Evolutionary conservation across 345 rosid genomes (phyloP).

Genomic region (Schrenkiella parvula): DNA sequence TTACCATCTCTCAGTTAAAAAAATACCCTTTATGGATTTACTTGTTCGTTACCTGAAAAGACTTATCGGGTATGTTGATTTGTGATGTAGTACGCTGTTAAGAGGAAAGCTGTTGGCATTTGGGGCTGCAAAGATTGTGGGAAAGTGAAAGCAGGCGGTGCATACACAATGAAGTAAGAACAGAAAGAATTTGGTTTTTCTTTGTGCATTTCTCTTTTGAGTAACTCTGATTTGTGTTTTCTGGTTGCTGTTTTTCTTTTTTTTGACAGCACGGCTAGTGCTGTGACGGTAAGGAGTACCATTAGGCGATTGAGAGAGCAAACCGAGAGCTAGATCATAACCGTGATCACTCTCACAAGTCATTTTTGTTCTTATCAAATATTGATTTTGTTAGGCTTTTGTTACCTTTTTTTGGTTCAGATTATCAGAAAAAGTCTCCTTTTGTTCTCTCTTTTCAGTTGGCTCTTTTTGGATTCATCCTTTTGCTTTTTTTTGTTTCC

Average conservation of each 20-base stretch:
- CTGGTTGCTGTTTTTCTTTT: too few relatives aligned
- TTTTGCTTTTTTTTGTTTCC: background rate
- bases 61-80: background rate
- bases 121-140: constrained; percentile 73
- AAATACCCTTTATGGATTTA: too few relatives aligned
- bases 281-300: constrained; percentile 73
- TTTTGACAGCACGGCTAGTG: constrained; percentile 58
- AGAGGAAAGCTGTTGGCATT: constrained; percentile 66
- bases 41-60: too few relatives aligned
- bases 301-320: constrained; percentile 68
- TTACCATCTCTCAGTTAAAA: too few relatives aligned
- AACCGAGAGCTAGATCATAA: constrained; percentile 46
- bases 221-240: background rate
- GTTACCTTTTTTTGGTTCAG: background rate
- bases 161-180: constrained; percentile 64
- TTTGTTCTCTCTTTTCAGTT: background rate
- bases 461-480: background rate
- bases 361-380: background rate
- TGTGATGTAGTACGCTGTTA: constrained; percentile 48
- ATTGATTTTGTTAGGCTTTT: background rate
- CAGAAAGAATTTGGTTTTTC: background rate
- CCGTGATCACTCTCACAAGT: background rate
- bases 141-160: constrained; percentile 64
- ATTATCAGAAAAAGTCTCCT: background rate
- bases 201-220: background rate